These are phyloP conservation scores for Clonostachys rosea DNA, from an alignment of 2,329 filamentous ascomycete genomes.

Conservation along the genomic window DNA sequence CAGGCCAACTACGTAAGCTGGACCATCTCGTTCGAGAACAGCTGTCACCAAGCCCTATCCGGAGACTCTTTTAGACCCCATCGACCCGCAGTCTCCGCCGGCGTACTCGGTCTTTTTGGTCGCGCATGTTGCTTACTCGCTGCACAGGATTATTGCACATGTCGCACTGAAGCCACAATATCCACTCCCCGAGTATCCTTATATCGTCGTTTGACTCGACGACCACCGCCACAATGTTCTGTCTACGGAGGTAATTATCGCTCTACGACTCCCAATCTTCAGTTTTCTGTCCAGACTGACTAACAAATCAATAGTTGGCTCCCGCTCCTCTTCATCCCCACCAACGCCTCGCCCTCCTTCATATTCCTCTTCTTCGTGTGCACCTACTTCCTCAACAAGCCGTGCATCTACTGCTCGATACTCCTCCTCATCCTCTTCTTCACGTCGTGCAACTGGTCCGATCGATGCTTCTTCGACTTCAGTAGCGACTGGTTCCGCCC, in stretches of 20 bases:
- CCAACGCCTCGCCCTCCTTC: constrained; percentile 79
- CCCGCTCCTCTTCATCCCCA: constrained; percentile 82
- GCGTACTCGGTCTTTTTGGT: no score
- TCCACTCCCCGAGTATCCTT: background rate
- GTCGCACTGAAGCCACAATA: no score
- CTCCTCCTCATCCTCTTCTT: constrained; percentile 93
- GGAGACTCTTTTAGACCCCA: no score
- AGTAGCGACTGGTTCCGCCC: constrained; percentile 89
- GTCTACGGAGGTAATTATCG: constrained; percentile 48
- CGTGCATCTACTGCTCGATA: constrained; percentile 96
- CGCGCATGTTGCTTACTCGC: no score
- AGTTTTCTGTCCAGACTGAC: background rate
- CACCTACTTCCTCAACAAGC: constrained; percentile 93
- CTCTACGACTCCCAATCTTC: background rate
- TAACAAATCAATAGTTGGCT: constrained; percentile 58
- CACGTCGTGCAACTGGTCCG: constrained; percentile 85
- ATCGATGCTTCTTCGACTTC: constrained; percentile 91
- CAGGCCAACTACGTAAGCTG: no score
- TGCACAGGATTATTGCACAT: no score
- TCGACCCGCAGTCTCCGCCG: no score
- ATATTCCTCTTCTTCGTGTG: constrained; percentile 86
- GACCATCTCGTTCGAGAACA: no score
- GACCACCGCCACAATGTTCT: constrained; percentile 46
- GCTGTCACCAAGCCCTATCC: no score
- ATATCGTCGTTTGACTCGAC: background rate